A percentile compares a stretch with the other conserved stretches of the same genome.
These are phyloP conservation scores for Pleurotus sapidus DNA, from an alignment of 768 basidiomycete species.

Conservation along the genomic window DNA sequence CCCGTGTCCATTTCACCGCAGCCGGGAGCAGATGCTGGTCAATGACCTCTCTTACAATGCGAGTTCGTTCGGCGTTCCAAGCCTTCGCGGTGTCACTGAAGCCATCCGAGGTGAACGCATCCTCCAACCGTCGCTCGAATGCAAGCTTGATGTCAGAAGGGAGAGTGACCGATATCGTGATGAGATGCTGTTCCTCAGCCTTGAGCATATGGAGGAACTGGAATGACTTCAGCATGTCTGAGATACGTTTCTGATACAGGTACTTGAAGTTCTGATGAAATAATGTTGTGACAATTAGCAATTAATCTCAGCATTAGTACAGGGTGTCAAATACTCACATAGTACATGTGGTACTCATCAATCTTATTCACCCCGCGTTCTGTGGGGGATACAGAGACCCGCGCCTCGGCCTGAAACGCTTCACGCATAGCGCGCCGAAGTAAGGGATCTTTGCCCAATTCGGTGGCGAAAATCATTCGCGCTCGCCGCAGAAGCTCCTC, in stretches of 20 bases:
- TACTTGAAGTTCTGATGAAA: slow-evolving; percentile 88
- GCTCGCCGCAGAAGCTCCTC: slow-evolving; percentile 74
- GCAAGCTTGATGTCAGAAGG: slow-evolving; percentile 58
- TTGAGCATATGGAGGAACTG: slow-evolving; percentile 90
- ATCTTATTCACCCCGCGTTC: slow-evolving; percentile 81
- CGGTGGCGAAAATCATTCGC: slow-evolving; percentile 82
- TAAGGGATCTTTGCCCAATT: slow-evolving; percentile 90
- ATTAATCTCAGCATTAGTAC: too few species aligned
- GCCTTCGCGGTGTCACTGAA: slow-evolving; percentile 82
- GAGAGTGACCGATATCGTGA: slow-evolving; percentile 71
- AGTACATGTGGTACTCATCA: slow-evolving; percentile 70
- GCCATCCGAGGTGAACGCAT: slow-evolving; percentile 82
- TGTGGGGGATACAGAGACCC: slow-evolving; percentile 80
- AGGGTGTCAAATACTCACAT: slow-evolving; percentile 39
- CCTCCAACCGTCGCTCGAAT: slow-evolving; percentile 73
- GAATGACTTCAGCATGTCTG: slow-evolving; percentile 62
- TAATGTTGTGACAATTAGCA: neutral
- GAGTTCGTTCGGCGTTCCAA: slow-evolving; percentile 87
- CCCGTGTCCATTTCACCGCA: slow-evolving; percentile 85
- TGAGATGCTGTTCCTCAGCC: slow-evolving; percentile 87
- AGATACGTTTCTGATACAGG: slow-evolving; percentile 72
- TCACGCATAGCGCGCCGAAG: slow-evolving; percentile 77
- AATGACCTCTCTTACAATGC: slow-evolving; percentile 75
- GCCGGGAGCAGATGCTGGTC: slow-evolving; percentile 81
- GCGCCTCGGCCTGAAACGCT: slow-evolving; percentile 70